A percentile compares a stretch with the other conserved stretches of the same genome.
phyloP scores from a whole-genome alignment of 129 eudicot genomes.

The Flaveria ramosissima region DNA sequence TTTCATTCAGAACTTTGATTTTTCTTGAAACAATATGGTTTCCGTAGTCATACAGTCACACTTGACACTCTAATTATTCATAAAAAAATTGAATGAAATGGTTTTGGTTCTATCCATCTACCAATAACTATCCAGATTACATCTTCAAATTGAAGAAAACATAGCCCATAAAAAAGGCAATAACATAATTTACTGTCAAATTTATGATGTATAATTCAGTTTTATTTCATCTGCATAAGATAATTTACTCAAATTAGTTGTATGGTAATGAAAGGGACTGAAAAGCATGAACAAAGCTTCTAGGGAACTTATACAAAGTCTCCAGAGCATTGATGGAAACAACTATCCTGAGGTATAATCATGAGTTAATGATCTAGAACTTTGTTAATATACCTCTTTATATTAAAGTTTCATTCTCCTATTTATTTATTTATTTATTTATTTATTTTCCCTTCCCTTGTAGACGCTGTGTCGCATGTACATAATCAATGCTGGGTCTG shows the following conservation, averaged over 20 bases:
- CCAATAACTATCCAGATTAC: not conserved
- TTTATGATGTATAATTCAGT: not conserved
- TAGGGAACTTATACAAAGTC: conserved; percentile 80
- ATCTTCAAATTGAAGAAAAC: not conserved
- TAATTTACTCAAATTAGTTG: not conserved
- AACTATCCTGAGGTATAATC: conserved; percentile 87
- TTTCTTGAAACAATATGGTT: not conserved
- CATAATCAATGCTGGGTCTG: conserved; percentile 96
- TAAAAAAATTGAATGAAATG: not conserved
- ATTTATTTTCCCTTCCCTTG: conserved; percentile 10
- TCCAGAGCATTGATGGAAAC: conserved; percentile 82
- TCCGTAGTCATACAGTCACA: not conserved
- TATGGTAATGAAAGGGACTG: conserved; percentile 57
- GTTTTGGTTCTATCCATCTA: not conserved
- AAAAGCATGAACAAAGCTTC: conserved; percentile 88
- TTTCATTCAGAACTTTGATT: not conserved
- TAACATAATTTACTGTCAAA: not conserved
- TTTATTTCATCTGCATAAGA: not conserved
- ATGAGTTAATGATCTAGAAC: conserved; percentile 3
- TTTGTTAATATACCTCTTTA: not conserved
- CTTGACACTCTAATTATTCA: not conserved
- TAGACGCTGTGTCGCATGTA: conserved; percentile 92
- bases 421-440: conserved; percentile 31
- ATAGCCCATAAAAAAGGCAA: not conserved
- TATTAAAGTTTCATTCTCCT: not conserved